Percentiles rank a stretch among this genome's conserved stretches.
Conservation (phyloP, 2,329 filamentous ascomycete genomes). For the Lecanosticta acicola region DNA sequence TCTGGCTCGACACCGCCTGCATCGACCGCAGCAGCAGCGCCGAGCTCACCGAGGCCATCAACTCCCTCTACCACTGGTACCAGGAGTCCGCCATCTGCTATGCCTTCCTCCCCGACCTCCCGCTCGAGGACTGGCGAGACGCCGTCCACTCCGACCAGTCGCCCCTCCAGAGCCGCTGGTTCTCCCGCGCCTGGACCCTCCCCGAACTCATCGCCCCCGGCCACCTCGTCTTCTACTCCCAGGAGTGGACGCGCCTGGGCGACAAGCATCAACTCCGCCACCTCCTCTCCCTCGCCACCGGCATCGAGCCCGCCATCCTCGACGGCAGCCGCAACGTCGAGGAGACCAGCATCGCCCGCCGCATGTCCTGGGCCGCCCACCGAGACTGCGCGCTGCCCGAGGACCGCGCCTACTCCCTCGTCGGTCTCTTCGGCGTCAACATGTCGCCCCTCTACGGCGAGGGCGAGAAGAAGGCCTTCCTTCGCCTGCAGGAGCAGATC, state of each 20-base stretch:
- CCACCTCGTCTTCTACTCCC: slow-evolving; percentile 9
- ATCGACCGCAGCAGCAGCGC: slow-evolving; percentile 8
- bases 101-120: slow-evolving; percentile 5
- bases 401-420: slow-evolving; percentile 14
- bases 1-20: slow-evolving; percentile 9
- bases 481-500: slow-evolving; percentile 21
- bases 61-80: slow-evolving; percentile 7
- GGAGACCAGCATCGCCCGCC: slow-evolving; percentile 3
- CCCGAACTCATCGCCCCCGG: slow-evolving; percentile 8
- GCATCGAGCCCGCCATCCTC: not conserved
- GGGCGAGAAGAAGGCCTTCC: slow-evolving; percentile 15
- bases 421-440: slow-evolving; percentile 16
- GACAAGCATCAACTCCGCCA: slow-evolving; percentile 8
- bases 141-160: not conserved
- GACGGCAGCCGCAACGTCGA: slow-evolving; percentile 4
- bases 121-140: slow-evolving; percentile 4
- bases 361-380: slow-evolving; percentile 9
- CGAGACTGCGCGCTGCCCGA: slow-evolving; percentile 5
- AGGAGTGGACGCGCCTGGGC: slow-evolving; percentile 7
- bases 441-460: slow-evolving; percentile 17
- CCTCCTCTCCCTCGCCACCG: slow-evolving; percentile 2
- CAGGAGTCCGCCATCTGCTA: slow-evolving; percentile 7
- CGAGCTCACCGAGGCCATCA: slow-evolving; percentile 7
- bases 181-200: slow-evolving; percentile 5
- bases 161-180: slow-evolving; percentile 5